Percentiles rank a stretch among this genome's conserved stretches.
Evolutionary conservation across 257 asterid genomes (phyloP).

Genomic region (Primulina tabacum): DNA sequence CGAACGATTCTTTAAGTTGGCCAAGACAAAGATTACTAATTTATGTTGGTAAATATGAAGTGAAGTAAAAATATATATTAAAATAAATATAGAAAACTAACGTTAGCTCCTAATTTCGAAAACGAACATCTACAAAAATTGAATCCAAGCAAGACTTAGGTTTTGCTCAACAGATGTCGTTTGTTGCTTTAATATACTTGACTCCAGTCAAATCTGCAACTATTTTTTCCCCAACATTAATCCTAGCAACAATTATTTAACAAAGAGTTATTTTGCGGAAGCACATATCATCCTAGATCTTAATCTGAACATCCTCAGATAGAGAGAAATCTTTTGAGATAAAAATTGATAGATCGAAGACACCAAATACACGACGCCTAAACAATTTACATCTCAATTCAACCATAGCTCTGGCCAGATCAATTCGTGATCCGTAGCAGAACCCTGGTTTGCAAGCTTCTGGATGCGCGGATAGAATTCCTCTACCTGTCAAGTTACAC

Average conservation of each 20-base stretch:
- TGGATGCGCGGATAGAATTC: constrained; percentile 79
- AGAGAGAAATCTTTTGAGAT: too few relatives aligned
- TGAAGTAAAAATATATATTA: too few relatives aligned
- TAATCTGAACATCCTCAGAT: too few relatives aligned
- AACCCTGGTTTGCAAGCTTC: constrained; percentile 77
- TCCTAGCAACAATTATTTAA: too few relatives aligned
- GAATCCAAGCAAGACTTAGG: background rate
- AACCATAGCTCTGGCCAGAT: constrained; percentile 61
- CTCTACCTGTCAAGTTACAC: constrained; percentile 52
- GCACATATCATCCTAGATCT: background rate
- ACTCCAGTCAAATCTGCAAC: too few relatives aligned
- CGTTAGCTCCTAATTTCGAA: background rate
- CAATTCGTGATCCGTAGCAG: constrained; percentile 44
- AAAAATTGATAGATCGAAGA: too few relatives aligned
- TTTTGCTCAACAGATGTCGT: background rate
- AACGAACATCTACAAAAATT: background rate
- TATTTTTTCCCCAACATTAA: too few relatives aligned
- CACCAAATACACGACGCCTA: background rate
- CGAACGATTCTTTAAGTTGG: background rate
- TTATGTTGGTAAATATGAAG: too few relatives aligned
- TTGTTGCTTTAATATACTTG: too few relatives aligned
- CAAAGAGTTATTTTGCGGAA: background rate
- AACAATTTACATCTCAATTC: constrained; percentile 31
- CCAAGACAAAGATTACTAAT: background rate
- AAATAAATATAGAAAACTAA: background rate